phyloP scores from a whole-genome alignment of 1,139 yeast species.

The Meyerozyma sp. region DNA sequence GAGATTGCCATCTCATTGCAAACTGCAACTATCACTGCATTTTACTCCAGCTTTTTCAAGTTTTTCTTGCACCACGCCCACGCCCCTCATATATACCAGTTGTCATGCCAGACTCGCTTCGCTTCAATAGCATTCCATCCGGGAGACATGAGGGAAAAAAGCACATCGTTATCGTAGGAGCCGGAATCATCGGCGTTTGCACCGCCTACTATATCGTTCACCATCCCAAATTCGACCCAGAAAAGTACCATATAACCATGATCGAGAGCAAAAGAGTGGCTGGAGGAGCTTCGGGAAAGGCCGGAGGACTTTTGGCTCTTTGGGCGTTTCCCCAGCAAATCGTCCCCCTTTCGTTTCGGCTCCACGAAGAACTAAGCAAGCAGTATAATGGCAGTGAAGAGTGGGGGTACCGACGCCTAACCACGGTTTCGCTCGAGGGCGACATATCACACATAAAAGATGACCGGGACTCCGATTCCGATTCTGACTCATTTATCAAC shows the following conservation, averaged over 20 bases:
- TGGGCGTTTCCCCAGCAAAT: conserved; percentile 98
- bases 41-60: background rate
- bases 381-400: conserved; percentile 73
- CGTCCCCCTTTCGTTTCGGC: conserved; percentile 79
- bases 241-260: conserved; percentile 76
- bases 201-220: conserved; percentile 84
- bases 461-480: conserved; percentile 12
- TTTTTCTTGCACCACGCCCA: background rate
- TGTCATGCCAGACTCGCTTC: conserved; percentile 30
- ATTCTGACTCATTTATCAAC: conserved; percentile 3
- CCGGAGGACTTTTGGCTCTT: conserved; percentile 89
- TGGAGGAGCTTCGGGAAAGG: conserved; percentile 97
- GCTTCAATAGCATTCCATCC: conserved; percentile 42
- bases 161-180: conserved; percentile 78
- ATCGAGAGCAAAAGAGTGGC: conserved; percentile 90
- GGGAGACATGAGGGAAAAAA: conserved; percentile 57
- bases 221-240: conserved; percentile 74
- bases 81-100: background rate
- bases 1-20: too few species aligned
- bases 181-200: conserved; percentile 94
- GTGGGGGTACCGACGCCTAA: conserved; percentile 90
- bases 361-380: conserved; percentile 80
- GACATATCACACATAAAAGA: conserved; percentile 44
- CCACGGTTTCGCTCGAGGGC: conserved; percentile 86
- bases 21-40: too few species aligned